Evolutionary conservation across 2,329 filamentous ascomycete genomes (phyloP).

Genomic region (Aspergillus luchuensis): DNA sequence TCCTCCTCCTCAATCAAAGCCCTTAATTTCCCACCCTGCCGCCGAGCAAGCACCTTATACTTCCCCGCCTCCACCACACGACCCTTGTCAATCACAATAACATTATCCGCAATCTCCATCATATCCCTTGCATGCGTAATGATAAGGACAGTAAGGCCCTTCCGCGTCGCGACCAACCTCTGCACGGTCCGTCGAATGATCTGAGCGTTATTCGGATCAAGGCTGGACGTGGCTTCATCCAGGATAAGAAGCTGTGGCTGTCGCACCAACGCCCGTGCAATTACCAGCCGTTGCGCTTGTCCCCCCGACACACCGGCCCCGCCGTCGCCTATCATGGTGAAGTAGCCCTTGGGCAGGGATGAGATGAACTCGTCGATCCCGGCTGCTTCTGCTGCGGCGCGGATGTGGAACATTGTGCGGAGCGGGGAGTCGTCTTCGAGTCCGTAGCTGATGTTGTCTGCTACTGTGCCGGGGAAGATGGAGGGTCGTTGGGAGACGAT

Average conservation of each 20-base stretch:
- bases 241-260: slow-evolving; percentile 73
- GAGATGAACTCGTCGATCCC: slow-evolving; percentile 75
- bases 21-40: slow-evolving; percentile 51
- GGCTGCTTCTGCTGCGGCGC: slow-evolving; percentile 58
- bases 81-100: slow-evolving; percentile 72
- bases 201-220: slow-evolving; percentile 70
- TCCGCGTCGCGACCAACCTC: slow-evolving; percentile 48
- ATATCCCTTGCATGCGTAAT: slow-evolving; percentile 82
- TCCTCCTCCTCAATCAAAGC: slow-evolving; percentile 30
- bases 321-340: slow-evolving; percentile 75
- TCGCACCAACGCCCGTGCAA: slow-evolving; percentile 75
- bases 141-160: slow-evolving; percentile 69
- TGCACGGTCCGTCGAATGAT: slow-evolving; percentile 65
- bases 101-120: slow-evolving; percentile 76
- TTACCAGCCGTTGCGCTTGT: slow-evolving; percentile 77
- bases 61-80: slow-evolving; percentile 68
- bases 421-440: slow-evolving; percentile 59
- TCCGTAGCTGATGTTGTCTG: slow-evolving; percentile 71
- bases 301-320: slow-evolving; percentile 75
- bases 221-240: slow-evolving; percentile 82
- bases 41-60: slow-evolving; percentile 62
- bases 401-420: slow-evolving; percentile 50
- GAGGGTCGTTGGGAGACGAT: slow-evolving; percentile 66
- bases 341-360: slow-evolving; percentile 70
- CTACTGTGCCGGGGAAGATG: slow-evolving; percentile 53